A percentile compares a stretch with the other conserved stretches of the same genome.
These are phyloP conservation scores for Russula foetens DNA, from an alignment of 768 basidiomycete genomes.

Conservation along the genomic window DNA sequence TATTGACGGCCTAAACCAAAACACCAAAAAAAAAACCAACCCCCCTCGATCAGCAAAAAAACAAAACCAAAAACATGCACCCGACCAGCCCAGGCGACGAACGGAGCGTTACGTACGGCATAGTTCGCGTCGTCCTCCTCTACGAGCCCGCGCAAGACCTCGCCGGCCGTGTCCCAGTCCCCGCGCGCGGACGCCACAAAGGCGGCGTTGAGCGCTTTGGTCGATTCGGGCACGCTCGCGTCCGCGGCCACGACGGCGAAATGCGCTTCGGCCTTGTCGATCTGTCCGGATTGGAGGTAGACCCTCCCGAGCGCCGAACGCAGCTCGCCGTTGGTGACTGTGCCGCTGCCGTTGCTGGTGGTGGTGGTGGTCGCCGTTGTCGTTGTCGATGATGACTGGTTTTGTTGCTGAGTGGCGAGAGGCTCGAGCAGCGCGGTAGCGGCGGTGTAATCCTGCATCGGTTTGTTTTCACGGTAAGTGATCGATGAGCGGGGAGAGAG, in stretches of 20 bases:
- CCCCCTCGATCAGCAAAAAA: no score
- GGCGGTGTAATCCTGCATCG: slow-evolving; percentile 60
- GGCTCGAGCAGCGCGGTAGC: slow-evolving; percentile 62
- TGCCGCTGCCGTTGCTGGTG: neutral
- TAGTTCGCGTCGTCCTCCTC: slow-evolving; percentile 32
- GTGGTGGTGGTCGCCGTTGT: neutral
- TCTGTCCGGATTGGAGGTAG: slow-evolving; percentile 65
- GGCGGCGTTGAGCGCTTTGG: slow-evolving; percentile 51
- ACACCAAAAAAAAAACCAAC: neutral
- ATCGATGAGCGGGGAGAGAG: neutral
- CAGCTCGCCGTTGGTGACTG: slow-evolving; percentile 35
- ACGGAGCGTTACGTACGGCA: neutral
- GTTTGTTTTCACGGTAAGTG: no score
- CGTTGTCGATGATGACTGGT: neutral
- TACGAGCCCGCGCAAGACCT: slow-evolving; percentile 37
- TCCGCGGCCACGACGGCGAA: slow-evolving; percentile 45
- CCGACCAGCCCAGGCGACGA: no score
- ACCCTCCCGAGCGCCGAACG: slow-evolving; percentile 66
- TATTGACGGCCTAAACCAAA: slow-evolving; percentile 59
- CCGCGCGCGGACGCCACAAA: slow-evolving; percentile 62
- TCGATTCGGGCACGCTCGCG: slow-evolving; percentile 33
- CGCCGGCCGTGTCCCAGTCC: slow-evolving; percentile 51
- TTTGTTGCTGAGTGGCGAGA: slow-evolving; percentile 36
- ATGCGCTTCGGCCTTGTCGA: slow-evolving; percentile 50
- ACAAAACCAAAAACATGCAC: no score